Conservation (phyloP, 2,329 filamentous ascomycete species). For the Setomelanomma holmii region DNA sequence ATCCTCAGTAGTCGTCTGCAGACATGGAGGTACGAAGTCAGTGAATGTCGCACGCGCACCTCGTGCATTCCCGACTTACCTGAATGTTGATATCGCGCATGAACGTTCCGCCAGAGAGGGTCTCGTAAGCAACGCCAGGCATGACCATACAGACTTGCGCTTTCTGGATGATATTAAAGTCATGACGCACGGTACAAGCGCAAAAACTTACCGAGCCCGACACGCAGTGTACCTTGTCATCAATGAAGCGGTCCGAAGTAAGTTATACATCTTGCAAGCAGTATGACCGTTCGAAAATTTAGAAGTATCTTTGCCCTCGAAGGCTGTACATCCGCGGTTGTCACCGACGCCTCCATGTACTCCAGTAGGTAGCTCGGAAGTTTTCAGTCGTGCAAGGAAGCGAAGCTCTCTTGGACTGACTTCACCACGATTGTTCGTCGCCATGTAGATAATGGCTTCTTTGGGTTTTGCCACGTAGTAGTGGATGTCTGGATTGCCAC, state of each 20-base stretch:
- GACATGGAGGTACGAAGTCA: too few relatives aligned
- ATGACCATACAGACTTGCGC: constrained; percentile 31
- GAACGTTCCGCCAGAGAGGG: constrained; percentile 29
- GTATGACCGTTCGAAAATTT: constrained; percentile 27
- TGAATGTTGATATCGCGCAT: constrained; percentile 36
- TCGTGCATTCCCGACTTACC: too few relatives aligned
- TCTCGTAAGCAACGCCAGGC: constrained; percentile 31
- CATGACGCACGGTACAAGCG: not conserved
- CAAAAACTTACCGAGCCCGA: constrained; percentile 23
- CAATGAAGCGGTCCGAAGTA: constrained; percentile 31
- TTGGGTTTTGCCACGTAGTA: constrained; percentile 31
- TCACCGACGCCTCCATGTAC: constrained; percentile 31
- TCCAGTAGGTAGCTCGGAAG: constrained; percentile 25
- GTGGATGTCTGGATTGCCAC: constrained; percentile 25
- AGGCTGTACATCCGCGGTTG: constrained; percentile 24
- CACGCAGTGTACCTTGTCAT: constrained; percentile 31
- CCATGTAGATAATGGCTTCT: constrained; percentile 31
- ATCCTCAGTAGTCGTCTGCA: constrained; percentile 22
- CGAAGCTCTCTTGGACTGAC: constrained; percentile 33
- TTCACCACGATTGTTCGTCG: constrained; percentile 28
- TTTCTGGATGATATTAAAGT: constrained; percentile 11
- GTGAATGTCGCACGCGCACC: too few relatives aligned
- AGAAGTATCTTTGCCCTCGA: constrained; percentile 34
- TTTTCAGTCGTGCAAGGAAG: constrained; percentile 7
- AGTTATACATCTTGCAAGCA: constrained; percentile 33